These are phyloP conservation scores for Alternaria rosae DNA, from an alignment of 2,329 filamentous ascomycete species.

Conservation along the genomic window DNA sequence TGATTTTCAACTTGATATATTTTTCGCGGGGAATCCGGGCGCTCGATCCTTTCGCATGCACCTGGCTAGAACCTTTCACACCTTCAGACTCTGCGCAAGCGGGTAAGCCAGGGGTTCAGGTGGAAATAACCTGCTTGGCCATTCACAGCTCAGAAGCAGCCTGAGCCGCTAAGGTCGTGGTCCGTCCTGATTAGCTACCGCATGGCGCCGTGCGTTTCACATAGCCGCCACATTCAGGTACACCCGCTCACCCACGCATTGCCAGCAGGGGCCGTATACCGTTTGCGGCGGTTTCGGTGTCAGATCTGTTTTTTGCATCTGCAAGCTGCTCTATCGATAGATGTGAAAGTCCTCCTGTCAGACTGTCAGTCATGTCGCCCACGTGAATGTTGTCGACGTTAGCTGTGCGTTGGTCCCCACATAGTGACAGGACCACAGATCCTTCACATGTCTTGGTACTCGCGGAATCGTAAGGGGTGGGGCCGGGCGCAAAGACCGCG, in stretches of 20 bases:
- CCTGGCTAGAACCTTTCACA: conserved; percentile 1
- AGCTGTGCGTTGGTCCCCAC: conserved; percentile 1
- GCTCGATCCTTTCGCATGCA: not conserved
- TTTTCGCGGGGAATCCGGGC: conserved; percentile 3
- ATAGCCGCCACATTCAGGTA: conserved; percentile 17
- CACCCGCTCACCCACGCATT: conserved; percentile 7
- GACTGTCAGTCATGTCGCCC: not conserved
- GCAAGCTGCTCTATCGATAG: not conserved
- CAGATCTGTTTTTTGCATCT: not conserved
- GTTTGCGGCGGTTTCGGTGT: conserved; percentile 3
- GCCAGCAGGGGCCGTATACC: not conserved
- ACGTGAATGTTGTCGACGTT: not conserved
- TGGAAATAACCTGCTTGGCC: conserved; percentile 8
- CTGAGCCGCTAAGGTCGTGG: conserved; percentile 7
- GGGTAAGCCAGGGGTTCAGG: conserved; percentile 8
- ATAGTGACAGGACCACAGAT: not conserved
- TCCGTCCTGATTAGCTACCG: conserved; percentile 6
- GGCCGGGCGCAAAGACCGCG: conserved; percentile 9
- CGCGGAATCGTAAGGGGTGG: conserved; percentile 10
- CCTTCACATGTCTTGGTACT: conserved; percentile 7
- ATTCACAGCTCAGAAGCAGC: conserved; percentile 4
- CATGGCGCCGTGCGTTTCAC: conserved; percentile 11
- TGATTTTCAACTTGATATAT: conserved; percentile 12
- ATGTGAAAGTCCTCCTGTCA: not conserved
- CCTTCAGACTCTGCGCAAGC: conserved; percentile 13